A percentile compares a stretch with the other conserved stretches of the same genome.
Conservation (phyloP, 2,329 filamentous ascomycete genomes). For the Cordyceps javanica region DNA sequence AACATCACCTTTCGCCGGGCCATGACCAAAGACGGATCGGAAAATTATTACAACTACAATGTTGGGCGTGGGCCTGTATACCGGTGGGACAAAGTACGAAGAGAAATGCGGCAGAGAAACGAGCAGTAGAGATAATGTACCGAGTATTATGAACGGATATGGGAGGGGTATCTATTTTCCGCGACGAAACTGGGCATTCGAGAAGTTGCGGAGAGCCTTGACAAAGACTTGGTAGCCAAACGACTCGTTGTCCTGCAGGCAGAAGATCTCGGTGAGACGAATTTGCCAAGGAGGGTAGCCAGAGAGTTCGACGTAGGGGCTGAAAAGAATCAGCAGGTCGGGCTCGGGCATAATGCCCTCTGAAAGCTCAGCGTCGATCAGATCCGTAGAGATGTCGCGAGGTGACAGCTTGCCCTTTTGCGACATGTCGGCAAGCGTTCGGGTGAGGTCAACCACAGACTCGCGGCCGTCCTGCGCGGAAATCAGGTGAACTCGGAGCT, state of each 20-base stretch:
- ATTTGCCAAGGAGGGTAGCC: conserved; percentile 98
- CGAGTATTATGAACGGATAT: neutral
- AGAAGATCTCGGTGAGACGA: conserved; percentile 88
- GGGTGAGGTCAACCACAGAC: conserved; percentile 90
- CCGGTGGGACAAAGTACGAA: conserved; percentile 54
- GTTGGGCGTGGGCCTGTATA: conserved; percentile 64
- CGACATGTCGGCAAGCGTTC: conserved; percentile 90
- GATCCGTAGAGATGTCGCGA: conserved; percentile 73
- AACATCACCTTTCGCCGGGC: conserved; percentile 76
- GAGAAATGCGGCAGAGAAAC: conserved; percentile 42
- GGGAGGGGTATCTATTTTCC: conserved; percentile 46
- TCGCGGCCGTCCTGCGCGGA: conserved; percentile 85
- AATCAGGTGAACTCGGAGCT: conserved; percentile 65
- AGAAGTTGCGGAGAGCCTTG: conserved; percentile 74
- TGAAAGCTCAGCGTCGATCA: conserved; percentile 83
- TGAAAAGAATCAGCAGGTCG: conserved; percentile 82
- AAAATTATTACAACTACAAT: conserved; percentile 83
- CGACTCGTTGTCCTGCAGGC: conserved; percentile 66
- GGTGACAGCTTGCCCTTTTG: conserved; percentile 78
- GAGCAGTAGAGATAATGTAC: conserved; percentile 12
- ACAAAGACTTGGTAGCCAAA: conserved; percentile 95
- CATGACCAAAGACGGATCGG: conserved; percentile 64
- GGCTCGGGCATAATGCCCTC: conserved; percentile 80
- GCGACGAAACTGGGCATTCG: conserved; percentile 81
- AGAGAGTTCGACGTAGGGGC: conserved; percentile 73